Base-by-base conservation (phyloP, 345 rosid species). In the Pugionium dolabratum region DNA sequence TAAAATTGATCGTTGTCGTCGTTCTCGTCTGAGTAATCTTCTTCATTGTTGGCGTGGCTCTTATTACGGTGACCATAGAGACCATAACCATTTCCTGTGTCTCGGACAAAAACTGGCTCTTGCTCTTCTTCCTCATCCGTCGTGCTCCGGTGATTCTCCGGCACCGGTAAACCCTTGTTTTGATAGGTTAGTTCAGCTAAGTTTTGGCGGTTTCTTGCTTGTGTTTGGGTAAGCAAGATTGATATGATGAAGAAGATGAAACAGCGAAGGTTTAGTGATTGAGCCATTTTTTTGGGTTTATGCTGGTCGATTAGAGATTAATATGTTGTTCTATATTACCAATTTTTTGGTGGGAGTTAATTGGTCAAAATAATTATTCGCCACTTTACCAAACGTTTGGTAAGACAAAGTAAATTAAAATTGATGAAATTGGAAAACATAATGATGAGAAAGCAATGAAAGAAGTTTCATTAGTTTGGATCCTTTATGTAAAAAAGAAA, bases 81-180 rank as follows among this genome's bases (percentile, higher is more conserved):
- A 55, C 70, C 70, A 56, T 71, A 71, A 47, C 70, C 70, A 27
- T 71, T 55, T 33, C 75, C 75, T 54, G 70, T 48, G 4, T 71
- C 69, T 26, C 59, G 75, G 37, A 71, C 45, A 56, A 71, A 71
- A 11, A 10, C 53, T 32, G 70, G 39, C 37, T 71, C 64, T 56
- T 55, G 36, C 37, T 55, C 75, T 25, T 47, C 11, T 71, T 33
- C 59, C 27, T 49, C 70, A 39, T 40, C 26, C 1, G 2, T 32
- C 48, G 25, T 47, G 52, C 2, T 71, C 32, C 2, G 32, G 33
- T 64, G 52, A 4, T 48, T 71, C 6, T 61, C 54, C 0, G 2
- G 7, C 54, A 34, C 9, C 4, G 2, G 26, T 60, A 60, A 28
- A 60, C 30, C 11, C 6, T 33, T 28, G 51, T 71, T 62, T 39